phyloP scores from a whole-genome alignment of 2,329 filamentous ascomycete species.

The Geosmithia morbida region DNA sequence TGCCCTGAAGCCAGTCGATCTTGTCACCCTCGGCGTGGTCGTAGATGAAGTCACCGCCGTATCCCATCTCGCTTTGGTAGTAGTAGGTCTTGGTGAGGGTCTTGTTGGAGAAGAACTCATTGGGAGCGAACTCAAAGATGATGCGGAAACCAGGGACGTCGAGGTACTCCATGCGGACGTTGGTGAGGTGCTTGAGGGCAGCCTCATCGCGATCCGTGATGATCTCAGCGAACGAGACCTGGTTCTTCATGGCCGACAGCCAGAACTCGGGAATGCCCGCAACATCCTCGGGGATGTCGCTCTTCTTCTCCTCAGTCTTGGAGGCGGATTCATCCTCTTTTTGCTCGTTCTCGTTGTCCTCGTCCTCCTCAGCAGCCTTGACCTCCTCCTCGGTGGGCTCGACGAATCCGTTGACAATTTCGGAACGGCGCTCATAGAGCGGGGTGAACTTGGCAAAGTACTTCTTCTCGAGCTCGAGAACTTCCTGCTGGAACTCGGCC shows the following conservation, averaged over 20 bases:
- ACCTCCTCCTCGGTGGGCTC: conserved; percentile 86
- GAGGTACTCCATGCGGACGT: conserved; percentile 98
- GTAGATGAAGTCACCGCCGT: conserved; percentile 98
- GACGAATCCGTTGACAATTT: conserved; percentile 73
- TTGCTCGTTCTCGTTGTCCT: conserved; percentile 56
- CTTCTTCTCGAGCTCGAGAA: conserved; percentile 96
- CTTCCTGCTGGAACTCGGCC: conserved; percentile 96
- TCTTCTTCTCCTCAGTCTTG: conserved; percentile 41
- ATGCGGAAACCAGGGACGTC: conserved; percentile 96
- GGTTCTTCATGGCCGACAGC: conserved; percentile 99
- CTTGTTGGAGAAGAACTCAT: conserved; percentile 97
- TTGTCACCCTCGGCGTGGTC: conserved; percentile 97
- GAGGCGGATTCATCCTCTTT: conserved; percentile 26
- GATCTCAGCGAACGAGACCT: conserved; percentile 91
- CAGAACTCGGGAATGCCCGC: conserved; percentile 97
- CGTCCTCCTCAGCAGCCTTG: conserved; percentile 68
- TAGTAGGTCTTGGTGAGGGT: conserved; percentile 95
- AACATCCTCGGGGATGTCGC: conserved; percentile 38
- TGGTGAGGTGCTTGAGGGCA: conserved; percentile 75
- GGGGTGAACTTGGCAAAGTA: conserved; percentile 98
- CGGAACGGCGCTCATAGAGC: conserved; percentile 86
- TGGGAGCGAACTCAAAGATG: conserved; percentile 92
- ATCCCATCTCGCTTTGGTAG: conserved; percentile 97
- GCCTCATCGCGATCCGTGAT: conserved; percentile 96
- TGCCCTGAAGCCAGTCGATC: conserved; percentile 89